A percentile compares a stretch with the other conserved stretches of the same genome.
These are phyloP conservation scores for Globisporangium lucens DNA, from an alignment of 352 stramenopile species.

Conservation along the genomic window DNA sequence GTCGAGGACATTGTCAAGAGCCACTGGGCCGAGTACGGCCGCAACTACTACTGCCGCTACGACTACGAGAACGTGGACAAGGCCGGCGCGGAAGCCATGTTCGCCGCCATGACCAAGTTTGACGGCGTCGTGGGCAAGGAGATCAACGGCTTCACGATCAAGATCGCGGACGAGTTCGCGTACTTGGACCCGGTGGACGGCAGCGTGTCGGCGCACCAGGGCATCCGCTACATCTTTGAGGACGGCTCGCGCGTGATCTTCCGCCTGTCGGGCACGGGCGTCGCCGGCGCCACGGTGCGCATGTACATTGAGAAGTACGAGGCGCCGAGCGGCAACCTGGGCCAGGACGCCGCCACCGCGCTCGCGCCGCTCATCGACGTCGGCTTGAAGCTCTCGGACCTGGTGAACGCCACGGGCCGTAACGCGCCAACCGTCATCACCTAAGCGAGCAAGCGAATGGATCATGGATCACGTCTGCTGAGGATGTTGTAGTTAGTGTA, in stretches of 20 bases:
- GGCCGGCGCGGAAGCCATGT: conserved; percentile 70
- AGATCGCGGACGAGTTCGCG: conserved; percentile 95
- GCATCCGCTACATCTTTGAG: conserved; percentile 94
- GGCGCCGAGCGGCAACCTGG: conserved; percentile 76
- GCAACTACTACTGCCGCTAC: conserved; percentile 99
- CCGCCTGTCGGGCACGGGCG: conserved; percentile 97
- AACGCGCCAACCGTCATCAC: conserved; percentile 97
- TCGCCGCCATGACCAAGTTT: conserved; percentile 72
- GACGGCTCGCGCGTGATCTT: conserved; percentile 97
- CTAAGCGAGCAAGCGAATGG: conserved; percentile 51
- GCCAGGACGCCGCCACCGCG: conserved; percentile 66
- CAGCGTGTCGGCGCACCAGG: conserved; percentile 95
- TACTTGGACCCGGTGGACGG: conserved; percentile 98
- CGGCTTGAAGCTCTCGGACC: conserved; percentile 90
- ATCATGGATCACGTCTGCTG: not conserved
- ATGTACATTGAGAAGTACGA: conserved; percentile 99
- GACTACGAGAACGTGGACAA: conserved; percentile 99
- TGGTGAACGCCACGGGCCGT: conserved; percentile 92
- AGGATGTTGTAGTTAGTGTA: not conserved
- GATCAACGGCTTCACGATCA: conserved; percentile 77
- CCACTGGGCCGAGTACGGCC: conserved; percentile 97
- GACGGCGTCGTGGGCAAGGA: conserved; percentile 60
- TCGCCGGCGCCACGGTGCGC: conserved; percentile 95
- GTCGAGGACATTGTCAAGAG: conserved; percentile 96
- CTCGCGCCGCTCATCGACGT: conserved; percentile 90